Base-by-base conservation (phyloP, 805 yeast species). In the Yarrowia keelungensis region DNA sequence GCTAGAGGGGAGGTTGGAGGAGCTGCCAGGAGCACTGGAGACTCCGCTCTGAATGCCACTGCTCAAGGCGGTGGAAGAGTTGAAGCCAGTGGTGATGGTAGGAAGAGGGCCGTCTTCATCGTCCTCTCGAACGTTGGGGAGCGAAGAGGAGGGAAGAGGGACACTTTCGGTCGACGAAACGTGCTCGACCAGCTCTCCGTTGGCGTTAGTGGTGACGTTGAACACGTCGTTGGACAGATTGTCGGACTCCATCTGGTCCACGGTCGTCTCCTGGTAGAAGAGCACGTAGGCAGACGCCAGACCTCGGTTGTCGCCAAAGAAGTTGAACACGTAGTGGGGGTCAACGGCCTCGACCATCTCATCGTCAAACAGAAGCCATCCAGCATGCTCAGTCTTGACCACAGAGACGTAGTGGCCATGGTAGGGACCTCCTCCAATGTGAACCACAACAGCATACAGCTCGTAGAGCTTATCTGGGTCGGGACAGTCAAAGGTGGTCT, bases 361-460 rank as follows among this genome's bases (percentile, higher is more conserved):
- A 77, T 95, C 99, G 76, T 95, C 99, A 79, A 91, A 95, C 69
- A 95, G 79, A 39, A 95, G 79, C 99, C 99, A 95, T 0, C 97
- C 93, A 49, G 86, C 85, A 26, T 84, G 82, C 67, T 85, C 87
- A 5, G 92, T 89, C 75, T 92, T 92, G 70, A 95, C 89, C 5
- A 95, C 80, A 0, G 97, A 85, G 10, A 95, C 94, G 77, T 95
- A 95, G 76, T 95, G 99, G 0, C 99, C 99, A 79, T 93, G 97
- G 80, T 92, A 92, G 1, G 98, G 98, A 0, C 98, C 98, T 4
- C 97, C 97, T 7, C 99, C 99, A 72, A 95, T 87, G 76, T 95
- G 99, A 11, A 95, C 92, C 12, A 95, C 95, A 51, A 94, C 88
- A 0, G 94, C 91, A 71, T 87, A 89, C 64, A 95, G 79, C 74